Evolutionary conservation across 345 rosid species (phyloP).

Genomic region (Stellera chamaejasme): DNA sequence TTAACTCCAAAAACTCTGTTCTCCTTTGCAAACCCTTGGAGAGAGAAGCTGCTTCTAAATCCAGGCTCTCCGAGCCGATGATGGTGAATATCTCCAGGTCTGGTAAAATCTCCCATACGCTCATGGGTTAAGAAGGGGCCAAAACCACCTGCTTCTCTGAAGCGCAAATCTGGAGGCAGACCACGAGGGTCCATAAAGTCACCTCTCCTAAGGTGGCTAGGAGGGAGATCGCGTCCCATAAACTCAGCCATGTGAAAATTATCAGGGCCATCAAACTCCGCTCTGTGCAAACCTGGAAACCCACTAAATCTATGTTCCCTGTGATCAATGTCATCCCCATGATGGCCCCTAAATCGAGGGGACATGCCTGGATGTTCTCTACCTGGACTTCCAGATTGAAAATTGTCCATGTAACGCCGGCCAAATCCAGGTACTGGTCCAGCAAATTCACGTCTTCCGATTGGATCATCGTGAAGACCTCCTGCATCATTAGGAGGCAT

Average conservation of each 20-base stretch:
- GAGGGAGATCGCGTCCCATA: constrained; percentile 30
- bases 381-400: constrained; percentile 44
- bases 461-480: constrained; percentile 27
- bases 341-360: constrained; percentile 30
- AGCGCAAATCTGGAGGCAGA: constrained; percentile 18
- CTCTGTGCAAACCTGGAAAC: constrained; percentile 32
- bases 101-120: constrained; percentile 34
- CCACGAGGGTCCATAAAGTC: constrained; percentile 40
- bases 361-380: constrained; percentile 37
- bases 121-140: constrained; percentile 31
- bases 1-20: constrained; percentile 46
- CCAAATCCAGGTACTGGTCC: constrained; percentile 35
- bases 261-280: constrained; percentile 47
- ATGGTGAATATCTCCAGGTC: constrained; percentile 29
- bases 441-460: constrained; percentile 32
- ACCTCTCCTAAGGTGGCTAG: constrained; percentile 38
- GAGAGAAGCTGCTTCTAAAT: constrained; percentile 45
- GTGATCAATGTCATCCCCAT: constrained; percentile 33
- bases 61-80: constrained; percentile 53
- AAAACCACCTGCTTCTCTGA: constrained; percentile 26
- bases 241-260: constrained; percentile 24
- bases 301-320: constrained; percentile 40
- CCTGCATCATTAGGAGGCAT: constrained; percentile 19
- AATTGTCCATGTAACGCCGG: constrained; percentile 28
- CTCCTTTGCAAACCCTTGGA: constrained; percentile 31